A percentile compares a stretch with the other conserved stretches of the same genome.
Conservation (phyloP, 306 rosid species). For the Nissolia schottii region DNA sequence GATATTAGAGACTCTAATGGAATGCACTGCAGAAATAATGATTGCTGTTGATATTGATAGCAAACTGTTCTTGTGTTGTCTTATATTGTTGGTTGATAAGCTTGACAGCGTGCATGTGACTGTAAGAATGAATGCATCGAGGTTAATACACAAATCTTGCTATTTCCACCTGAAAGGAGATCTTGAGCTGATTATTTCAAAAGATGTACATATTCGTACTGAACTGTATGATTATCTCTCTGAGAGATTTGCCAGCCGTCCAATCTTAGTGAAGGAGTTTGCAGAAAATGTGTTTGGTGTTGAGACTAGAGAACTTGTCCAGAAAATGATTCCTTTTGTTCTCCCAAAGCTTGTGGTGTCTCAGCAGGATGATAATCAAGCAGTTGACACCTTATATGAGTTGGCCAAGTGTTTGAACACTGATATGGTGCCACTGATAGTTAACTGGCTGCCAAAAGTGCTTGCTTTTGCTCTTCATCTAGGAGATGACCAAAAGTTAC, state of each 20-base stretch:
- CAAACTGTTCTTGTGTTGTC: slow-evolving; percentile 56
- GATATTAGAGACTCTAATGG: slow-evolving; percentile 69
- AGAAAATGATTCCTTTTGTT: slow-evolving; percentile 82
- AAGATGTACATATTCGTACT: slow-evolving; percentile 65
- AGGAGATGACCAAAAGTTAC: slow-evolving; percentile 58
- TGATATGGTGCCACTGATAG: slow-evolving; percentile 57
- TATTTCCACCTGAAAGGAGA: slow-evolving; percentile 73
- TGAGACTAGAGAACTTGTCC: slow-evolving; percentile 65
- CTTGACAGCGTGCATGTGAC: slow-evolving; percentile 76
- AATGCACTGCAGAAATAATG: slow-evolving; percentile 77
- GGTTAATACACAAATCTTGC: slow-evolving; percentile 71
- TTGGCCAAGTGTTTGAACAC: slow-evolving; percentile 70
- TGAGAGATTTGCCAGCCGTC: slow-evolving; percentile 56
- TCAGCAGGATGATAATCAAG: slow-evolving; percentile 66
- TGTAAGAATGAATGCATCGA: slow-evolving; percentile 76
- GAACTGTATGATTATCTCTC: slow-evolving; percentile 79
- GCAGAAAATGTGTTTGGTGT: slow-evolving; percentile 85
- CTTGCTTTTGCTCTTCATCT: slow-evolving; percentile 84
- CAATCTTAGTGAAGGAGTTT: slow-evolving; percentile 76
- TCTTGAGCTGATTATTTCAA: slow-evolving; percentile 49
- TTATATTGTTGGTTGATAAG: slow-evolving; percentile 76
- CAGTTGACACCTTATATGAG: slow-evolving; percentile 62
- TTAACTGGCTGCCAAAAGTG: slow-evolving; percentile 90
- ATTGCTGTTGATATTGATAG: slow-evolving; percentile 58
- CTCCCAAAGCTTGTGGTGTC: slow-evolving; percentile 91